Percentiles rank a stretch among this genome's conserved stretches.
These are phyloP conservation scores for Dorcoceras hygrometricum DNA, from an alignment of 257 asterid species.

Conservation along the genomic window DNA sequence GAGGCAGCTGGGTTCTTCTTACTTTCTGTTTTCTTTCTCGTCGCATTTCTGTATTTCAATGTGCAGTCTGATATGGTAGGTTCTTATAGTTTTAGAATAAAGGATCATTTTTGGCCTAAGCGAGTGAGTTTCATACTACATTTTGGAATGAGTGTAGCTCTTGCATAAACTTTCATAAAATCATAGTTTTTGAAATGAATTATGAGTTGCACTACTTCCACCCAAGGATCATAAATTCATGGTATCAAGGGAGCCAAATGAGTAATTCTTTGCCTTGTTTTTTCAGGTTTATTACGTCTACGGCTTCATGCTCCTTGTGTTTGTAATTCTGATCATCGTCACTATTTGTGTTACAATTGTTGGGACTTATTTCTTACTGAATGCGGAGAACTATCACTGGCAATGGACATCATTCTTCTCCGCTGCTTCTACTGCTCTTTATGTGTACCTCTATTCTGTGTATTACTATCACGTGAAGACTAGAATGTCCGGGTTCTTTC, in stretches of 20 bases:
- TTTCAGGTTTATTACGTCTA: conserved; percentile 82
- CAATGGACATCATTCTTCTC: conserved; percentile 85
- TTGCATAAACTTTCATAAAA: background rate
- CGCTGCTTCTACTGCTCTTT: conserved; percentile 79
- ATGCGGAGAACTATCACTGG: conserved; percentile 88
- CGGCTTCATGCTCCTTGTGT: conserved; percentile 82
- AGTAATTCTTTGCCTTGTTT: conserved; percentile 1
- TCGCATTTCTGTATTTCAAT: background rate
- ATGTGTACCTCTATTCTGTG: conserved; percentile 66
- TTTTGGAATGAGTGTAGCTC: conserved; percentile 7
- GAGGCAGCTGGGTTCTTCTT: too few relatives aligned
- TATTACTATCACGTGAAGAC: conserved; percentile 74
- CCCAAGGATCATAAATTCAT: background rate
- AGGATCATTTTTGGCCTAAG: background rate
- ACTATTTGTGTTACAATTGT: conserved; percentile 84
- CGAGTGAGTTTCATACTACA: background rate
- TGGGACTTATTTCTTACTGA: conserved; percentile 85
- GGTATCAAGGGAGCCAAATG: background rate
- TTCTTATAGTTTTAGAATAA: background rate
- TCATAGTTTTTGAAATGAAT: background rate
- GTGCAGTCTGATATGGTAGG: background rate
- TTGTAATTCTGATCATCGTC: conserved; percentile 73
- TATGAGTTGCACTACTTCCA: too few relatives aligned
- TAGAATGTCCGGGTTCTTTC: conserved; percentile 84
- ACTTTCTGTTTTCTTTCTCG: too few relatives aligned